Percentiles rank a stretch among this genome's conserved stretches.
Evolutionary conservation across 306 rosid species (phyloP).

Genomic region (Cicer cuneatum): DNA sequence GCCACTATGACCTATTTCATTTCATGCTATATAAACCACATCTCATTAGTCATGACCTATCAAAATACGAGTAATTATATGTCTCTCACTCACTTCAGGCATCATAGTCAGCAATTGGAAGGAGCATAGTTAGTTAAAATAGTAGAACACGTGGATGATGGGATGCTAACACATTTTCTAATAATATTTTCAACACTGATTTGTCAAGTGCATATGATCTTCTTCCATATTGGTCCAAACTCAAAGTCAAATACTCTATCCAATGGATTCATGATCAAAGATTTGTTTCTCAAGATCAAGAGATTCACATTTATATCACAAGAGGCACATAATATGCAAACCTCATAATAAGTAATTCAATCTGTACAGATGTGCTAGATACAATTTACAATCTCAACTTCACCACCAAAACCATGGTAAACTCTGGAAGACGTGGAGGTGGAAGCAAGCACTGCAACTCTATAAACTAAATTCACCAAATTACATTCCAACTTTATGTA

Average conservation of each 20-base stretch:
- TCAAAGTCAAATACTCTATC: not conserved
- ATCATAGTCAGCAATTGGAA: no score
- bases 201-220: no score
- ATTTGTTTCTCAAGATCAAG: constrained; percentile 5
- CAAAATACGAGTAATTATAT: no score
- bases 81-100: no score
- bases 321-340: constrained; percentile 42
- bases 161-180: no score
- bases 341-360: constrained; percentile 49
- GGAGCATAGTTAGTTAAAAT: no score
- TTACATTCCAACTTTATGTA: constrained; percentile 47
- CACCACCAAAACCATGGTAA: constrained; percentile 65
- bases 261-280: constrained; percentile 4
- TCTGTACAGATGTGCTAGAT: constrained; percentile 78
- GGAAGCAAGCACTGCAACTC: constrained; percentile 60
- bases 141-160: no score
- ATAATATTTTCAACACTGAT: no score
- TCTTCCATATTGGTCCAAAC: no score
- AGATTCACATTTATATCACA: constrained; percentile 5
- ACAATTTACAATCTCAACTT: constrained; percentile 71
- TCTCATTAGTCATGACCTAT: no score
- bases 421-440: constrained; percentile 60
- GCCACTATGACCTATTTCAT: no score
- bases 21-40: no score
- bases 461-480: constrained; percentile 57